Evolutionary conservation across 2,329 filamentous ascomycete genomes (phyloP).

Genomic region (Alternaria conjuncta): DNA sequence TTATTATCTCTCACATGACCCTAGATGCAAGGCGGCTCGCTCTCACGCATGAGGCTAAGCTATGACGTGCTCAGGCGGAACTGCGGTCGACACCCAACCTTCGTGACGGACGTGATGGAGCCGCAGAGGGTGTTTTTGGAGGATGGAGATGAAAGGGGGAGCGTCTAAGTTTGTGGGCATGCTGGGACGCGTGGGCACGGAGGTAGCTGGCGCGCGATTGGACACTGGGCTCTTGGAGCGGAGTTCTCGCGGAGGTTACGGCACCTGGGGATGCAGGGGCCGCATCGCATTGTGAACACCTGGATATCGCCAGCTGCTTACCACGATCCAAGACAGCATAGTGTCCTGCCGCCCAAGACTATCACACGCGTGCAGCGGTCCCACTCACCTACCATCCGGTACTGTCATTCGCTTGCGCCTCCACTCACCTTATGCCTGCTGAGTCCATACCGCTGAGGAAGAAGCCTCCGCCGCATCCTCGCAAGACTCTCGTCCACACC

Average conservation of each 20-base stretch:
- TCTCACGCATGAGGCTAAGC: constrained; percentile 12
- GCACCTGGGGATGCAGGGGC: constrained; percentile 13
- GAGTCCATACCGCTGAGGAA: constrained; percentile 46
- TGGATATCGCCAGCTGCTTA: constrained; percentile 14
- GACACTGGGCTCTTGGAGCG: constrained; percentile 7
- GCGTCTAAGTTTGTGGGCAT: not conserved
- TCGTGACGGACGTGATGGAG: not conserved
- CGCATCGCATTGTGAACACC: constrained; percentile 2
- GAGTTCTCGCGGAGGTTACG: constrained; percentile 9
- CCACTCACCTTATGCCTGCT: constrained; percentile 42
- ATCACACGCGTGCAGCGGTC: constrained; percentile 10
- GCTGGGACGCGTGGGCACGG: constrained; percentile 13
- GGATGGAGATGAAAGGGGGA: not conserved
- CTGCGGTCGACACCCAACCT: not conserved
- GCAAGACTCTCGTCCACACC: constrained; percentile 18
- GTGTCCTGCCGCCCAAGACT: not conserved
- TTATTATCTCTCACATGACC: not conserved
- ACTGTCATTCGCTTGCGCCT: constrained; percentile 21
- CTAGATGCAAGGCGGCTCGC: constrained; percentile 1
- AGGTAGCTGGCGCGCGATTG: constrained; percentile 14
- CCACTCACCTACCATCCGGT: constrained; percentile 10
- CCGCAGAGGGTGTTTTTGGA: not conserved
- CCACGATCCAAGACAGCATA: not conserved
- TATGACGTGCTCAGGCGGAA: constrained; percentile 12
- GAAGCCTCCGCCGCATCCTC: constrained; percentile 26